Percentiles rank a stretch among this genome's conserved stretches.
Conservation (phyloP, 306 rosid genomes). For the Prunus mira region DNA sequence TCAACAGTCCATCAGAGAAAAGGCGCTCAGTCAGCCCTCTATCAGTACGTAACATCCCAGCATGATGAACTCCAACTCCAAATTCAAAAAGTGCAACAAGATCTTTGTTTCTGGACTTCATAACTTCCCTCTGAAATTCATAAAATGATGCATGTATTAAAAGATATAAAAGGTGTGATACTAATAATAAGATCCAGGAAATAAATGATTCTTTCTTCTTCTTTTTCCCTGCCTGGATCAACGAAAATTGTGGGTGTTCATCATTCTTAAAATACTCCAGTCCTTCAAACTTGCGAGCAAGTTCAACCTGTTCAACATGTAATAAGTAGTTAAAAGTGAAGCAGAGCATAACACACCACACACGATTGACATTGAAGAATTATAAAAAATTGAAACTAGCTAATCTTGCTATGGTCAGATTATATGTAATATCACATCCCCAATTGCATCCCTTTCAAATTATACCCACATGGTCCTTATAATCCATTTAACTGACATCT, state of each 20-base stretch:
- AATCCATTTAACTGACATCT: background rate
- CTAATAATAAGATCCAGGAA: background rate
- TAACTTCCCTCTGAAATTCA: slow-evolving; percentile 74
- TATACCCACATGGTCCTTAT: background rate
- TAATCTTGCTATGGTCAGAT: background rate
- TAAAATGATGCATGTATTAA: slow-evolving; percentile 27
- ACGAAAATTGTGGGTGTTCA: slow-evolving; percentile 59
- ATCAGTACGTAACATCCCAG: slow-evolving; percentile 97
- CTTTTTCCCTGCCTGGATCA: slow-evolving; percentile 54
- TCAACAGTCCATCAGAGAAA: slow-evolving; percentile 86
- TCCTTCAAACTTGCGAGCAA: slow-evolving; percentile 69
- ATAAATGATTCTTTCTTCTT: background rate
- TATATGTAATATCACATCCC: background rate
- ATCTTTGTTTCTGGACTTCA: slow-evolving; percentile 92
- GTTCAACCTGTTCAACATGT: slow-evolving; percentile 62
- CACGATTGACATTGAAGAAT: background rate
- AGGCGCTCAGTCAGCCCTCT: slow-evolving; percentile 94
- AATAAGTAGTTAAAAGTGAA: slow-evolving; percentile 23
- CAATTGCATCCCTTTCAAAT: background rate
- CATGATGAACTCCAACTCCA: slow-evolving; percentile 93
- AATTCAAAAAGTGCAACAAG: slow-evolving; percentile 82
- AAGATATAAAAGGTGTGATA: slow-evolving; percentile 10
- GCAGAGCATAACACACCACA: background rate
- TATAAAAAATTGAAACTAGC: background rate
- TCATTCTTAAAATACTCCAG: slow-evolving; percentile 65